Conservation (phyloP, 2,329 filamentous ascomycete species). For the Epicoccum sorghinum region DNA sequence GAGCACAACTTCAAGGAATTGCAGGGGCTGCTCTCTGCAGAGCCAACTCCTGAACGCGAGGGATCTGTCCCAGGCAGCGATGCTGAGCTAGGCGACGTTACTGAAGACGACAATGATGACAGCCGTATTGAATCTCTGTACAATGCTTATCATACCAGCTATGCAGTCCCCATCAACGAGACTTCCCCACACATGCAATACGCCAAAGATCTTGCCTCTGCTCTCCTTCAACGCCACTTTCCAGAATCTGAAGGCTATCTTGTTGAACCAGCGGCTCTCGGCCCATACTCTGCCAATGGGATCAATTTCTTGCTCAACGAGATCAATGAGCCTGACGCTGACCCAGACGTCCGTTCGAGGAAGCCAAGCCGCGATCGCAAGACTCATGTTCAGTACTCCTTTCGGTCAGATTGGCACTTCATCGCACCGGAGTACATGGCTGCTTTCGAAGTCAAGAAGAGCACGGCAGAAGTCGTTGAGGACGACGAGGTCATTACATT, state of each 20-base stretch:
- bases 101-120: no score
- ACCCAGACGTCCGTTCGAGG: constrained; percentile 2
- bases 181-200: constrained; percentile 20
- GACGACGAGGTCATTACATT: background rate
- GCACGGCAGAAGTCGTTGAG: no score
- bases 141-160: constrained; percentile 17
- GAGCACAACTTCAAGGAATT: no score
- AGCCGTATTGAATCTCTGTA: constrained; percentile 16
- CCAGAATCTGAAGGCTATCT: constrained; percentile 26
- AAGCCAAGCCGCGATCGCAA: constrained; percentile 5
- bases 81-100: no score
- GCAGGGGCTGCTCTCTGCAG: no score
- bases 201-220: constrained; percentile 24
- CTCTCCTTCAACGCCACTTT: constrained; percentile 33
- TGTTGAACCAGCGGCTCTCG: constrained; percentile 17
- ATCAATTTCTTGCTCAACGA: constrained; percentile 23
- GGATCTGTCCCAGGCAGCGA: no score
- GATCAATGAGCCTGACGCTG: constrained; percentile 7
- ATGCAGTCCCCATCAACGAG: constrained; percentile 10
- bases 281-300: constrained; percentile 17
- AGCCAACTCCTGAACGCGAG: no score
- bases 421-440: constrained; percentile 24
- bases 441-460: constrained; percentile 25
- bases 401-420: background rate
- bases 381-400: background rate